Evolutionary conservation across 495 filamentous ascomycete genomes (phyloP).

Genomic region (Hypoxylon rickii): DNA sequence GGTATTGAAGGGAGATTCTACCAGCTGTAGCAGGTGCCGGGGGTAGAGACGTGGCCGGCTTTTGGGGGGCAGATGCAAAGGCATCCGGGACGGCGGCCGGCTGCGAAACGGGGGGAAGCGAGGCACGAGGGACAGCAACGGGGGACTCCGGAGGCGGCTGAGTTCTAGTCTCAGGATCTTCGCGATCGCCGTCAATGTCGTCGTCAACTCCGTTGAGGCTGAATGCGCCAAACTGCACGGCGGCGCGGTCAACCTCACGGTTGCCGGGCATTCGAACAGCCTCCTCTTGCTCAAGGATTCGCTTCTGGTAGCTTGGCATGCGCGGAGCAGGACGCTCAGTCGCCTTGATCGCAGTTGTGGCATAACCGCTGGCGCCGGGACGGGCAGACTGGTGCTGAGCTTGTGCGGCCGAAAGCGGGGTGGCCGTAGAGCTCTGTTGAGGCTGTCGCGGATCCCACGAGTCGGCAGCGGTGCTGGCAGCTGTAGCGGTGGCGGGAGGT

Average conservation of each 20-base stretch:
- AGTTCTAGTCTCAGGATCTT: conserved; percentile 91
- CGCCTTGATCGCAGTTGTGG: conserved; percentile 76
- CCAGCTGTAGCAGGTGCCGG: conserved; percentile 46
- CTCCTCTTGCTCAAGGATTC: conserved; percentile 91
- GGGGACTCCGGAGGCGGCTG: conserved; percentile 95
- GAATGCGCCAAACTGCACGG: conserved; percentile 98
- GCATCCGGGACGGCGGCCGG: conserved; percentile 62
- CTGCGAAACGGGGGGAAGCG: conserved; percentile 76
- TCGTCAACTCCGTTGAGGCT: conserved; percentile 78
- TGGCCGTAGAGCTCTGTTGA: conserved; percentile 51
- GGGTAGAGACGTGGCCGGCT: conserved; percentile 69
- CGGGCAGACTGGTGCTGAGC: conserved; percentile 62
- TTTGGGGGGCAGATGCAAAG: conserved; percentile 59
- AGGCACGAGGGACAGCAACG: conserved; percentile 82
- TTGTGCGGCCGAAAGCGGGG: conserved; percentile 59
- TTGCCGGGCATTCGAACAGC: conserved; percentile 99
- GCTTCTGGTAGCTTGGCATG: conserved; percentile 76
- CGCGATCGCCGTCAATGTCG: conserved; percentile 90
- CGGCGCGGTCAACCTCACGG: conserved; percentile 87
- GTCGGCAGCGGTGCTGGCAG: conserved; percentile 88
- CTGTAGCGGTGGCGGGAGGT: conserved; percentile 76
- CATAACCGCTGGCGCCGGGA: conserved; percentile 67
- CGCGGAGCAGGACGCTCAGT: conserved; percentile 60
- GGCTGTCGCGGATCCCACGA: conserved; percentile 70
- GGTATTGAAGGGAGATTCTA: conserved; percentile 33